A percentile compares a stretch with the other conserved stretches of the same genome.
These are phyloP conservation scores for Linaria vulgaris DNA, from an alignment of 257 asterid species.

Conservation along the genomic window DNA sequence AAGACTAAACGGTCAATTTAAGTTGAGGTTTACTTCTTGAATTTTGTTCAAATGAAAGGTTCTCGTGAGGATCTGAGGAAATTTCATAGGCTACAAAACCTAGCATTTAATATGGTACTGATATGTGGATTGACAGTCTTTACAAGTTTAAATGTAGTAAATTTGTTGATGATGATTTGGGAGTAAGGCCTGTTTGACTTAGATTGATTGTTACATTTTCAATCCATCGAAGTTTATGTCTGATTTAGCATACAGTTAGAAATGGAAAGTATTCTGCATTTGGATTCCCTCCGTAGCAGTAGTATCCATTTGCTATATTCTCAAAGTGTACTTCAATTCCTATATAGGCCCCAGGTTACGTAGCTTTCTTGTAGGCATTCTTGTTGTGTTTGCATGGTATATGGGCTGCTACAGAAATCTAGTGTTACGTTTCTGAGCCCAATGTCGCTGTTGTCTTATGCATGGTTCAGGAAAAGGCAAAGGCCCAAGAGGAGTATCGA, in stretches of 20 bases:
- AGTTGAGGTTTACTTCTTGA: neutral
- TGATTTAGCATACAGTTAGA: too few species aligned
- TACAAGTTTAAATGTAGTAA: too few species aligned
- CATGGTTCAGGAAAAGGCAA: slow-evolving; percentile 75
- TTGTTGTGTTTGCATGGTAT: slow-evolving; percentile 19
- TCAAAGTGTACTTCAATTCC: neutral
- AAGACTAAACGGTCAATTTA: slow-evolving; percentile 9
- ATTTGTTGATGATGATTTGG: slow-evolving; percentile 8
- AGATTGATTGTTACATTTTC: too few species aligned
- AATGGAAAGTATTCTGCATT: too few species aligned
- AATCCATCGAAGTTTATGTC: too few species aligned
- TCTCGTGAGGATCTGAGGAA: too few species aligned
- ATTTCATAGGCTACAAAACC: too few species aligned
- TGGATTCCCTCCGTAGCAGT: neutral
- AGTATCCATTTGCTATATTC: neutral
- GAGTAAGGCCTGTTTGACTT: slow-evolving; percentile 9
- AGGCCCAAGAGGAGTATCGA: slow-evolving; percentile 87
- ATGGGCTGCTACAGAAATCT: slow-evolving; percentile 3
- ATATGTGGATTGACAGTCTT: too few species aligned
- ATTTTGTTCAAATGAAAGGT: too few species aligned
- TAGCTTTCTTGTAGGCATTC: slow-evolving; percentile 2
- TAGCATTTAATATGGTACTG: too few species aligned
- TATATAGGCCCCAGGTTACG: slow-evolving; percentile 7
- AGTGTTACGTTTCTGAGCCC: slow-evolving; percentile 20
- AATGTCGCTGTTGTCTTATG: slow-evolving; percentile 16